Evolutionary conservation across 2,329 filamentous ascomycete species (phyloP), one percentile per base, ranked within the genome.

Genomic region (Nothopassalora personata): DNA sequence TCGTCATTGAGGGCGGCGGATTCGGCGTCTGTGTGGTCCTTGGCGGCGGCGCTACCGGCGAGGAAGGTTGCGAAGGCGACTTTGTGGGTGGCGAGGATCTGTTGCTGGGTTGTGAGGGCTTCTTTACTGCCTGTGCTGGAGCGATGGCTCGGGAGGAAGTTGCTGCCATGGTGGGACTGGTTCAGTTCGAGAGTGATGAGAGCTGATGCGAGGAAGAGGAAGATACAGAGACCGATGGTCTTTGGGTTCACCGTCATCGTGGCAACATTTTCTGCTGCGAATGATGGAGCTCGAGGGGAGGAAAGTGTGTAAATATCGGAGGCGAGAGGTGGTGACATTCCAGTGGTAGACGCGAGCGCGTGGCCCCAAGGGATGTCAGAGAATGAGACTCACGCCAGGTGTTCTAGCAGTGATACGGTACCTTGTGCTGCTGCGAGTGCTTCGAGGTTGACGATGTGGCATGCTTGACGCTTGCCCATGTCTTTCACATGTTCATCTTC

Each of bases 51-150:
- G 47, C 63, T 70, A 48, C 59, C 70, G 30, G 68, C 69, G 19
- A 76, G 70, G 62, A 75, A 75, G 19, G 73, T 75, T 4, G 73
- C 74, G 60, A 71, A 76, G 58, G 73, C 74, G 53, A 72, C 69
- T 60, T 71, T 72, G 50, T 67, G 65, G 15, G 62, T 54, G 33
- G 66, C 53, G 8, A 67, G 54, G 33, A 59, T 43, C 5, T 60
- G 51, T 39, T 66, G 65, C 28, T 59, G 54, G 7, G 60, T 54
- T 1, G 43, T 58, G 5, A 51, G 49, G n/a, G 28, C 23, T 45
- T 34, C 11, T 30, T 50, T 51, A 50, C 62, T 62, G 33, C 54
- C 51, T 28, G 11, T 18, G 30, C 46, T 11, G 23, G n/a, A 23
- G 19, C 27, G 51, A 28, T 31, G 19, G 13, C 48, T 19, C 5